Base-by-base conservation (phyloP, 441 rosid species). In the Lepidium campestre region DNA sequence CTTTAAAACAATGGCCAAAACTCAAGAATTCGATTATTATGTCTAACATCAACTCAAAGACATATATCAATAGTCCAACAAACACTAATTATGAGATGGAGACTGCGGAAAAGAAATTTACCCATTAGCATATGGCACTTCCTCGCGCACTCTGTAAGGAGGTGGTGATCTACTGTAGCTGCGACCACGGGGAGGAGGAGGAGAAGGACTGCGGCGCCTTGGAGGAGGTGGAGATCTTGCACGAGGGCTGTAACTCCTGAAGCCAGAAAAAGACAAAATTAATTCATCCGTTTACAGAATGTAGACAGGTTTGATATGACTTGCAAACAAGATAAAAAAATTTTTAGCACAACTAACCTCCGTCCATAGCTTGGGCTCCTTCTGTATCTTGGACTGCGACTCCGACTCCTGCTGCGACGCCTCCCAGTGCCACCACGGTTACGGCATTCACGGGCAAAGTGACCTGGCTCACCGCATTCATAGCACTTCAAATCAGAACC, bases 391-490 rank as follows among this genome's bases (percentile, higher is more conserved):
- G 93, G 93, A 68, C 90, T 87, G 55, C 85, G 86, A 71, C 93
- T 87, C 2, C 86, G 80, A 42, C 72, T 85, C 35, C 86, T 81
- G 56, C 77, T 67, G 53, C 77, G 70, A 14, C 85, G 82, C 72
- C 87, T 81, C 49, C 90, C 89, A 1, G 82, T 29, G 49, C 88
- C 88, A 75, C 84, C 84, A 39, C 90, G 90, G 44, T 54, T 62
- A 25, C 90, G 82, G 55, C 93, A 87, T 77, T 87, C 93, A 50
- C 93, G 86, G 7, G 93, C 90, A 85, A 87, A 87, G 68, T 87
- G 93, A 44, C 93, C 93, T 52, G 88, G 80, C 83, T 87, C 93
- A 4, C 90, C 93, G 64, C 93, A 87, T 60, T 87, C 90, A 58
- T 87, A 87, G 70, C 93, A 85, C 72, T 87, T 87, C 78, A 82